phyloP scores from a whole-genome alignment of 495 filamentous ascomycete genomes.

The Penicillium desertorum region DNA sequence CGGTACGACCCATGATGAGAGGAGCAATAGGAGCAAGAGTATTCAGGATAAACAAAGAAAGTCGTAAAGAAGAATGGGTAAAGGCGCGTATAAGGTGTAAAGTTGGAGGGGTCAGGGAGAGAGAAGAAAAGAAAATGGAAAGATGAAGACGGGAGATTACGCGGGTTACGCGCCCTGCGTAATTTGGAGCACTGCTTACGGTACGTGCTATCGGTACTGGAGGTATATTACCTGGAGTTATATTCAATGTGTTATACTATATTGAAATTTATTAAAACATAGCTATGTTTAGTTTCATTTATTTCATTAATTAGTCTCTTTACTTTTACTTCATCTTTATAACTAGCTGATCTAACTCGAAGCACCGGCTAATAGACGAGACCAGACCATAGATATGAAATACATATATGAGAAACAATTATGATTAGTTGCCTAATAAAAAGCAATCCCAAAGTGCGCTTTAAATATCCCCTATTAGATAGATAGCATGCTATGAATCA shows the following conservation, averaged over 20 bases:
- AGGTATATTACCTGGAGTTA: not conserved
- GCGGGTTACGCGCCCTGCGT: constrained; percentile 26
- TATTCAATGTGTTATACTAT: not conserved
- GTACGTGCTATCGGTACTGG: not conserved
- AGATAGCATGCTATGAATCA: not conserved
- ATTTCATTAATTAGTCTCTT: not conserved
- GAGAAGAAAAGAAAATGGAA: constrained; percentile 30
- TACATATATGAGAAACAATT: not conserved
- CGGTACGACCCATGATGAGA: constrained; percentile 54
- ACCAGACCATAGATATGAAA: not conserved
- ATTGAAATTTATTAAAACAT: not conserved
- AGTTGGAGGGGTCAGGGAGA: constrained; percentile 18
- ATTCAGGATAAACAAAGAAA: not conserved
- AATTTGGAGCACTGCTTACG: constrained; percentile 29
- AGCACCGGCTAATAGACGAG: not conserved
- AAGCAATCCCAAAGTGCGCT: not conserved
- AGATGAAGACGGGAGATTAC: constrained; percentile 32
- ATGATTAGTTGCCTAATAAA: not conserved
- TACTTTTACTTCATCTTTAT: not conserved
- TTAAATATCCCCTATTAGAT: not conserved
- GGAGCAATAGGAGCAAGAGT: constrained; percentile 6
- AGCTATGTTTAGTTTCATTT: not conserved
- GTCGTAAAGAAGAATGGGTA: constrained; percentile 11
- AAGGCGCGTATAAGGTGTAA: constrained; percentile 12
- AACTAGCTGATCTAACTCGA: not conserved